Percentiles rank a stretch among this genome's conserved stretches.
These are phyloP conservation scores for Megacollybia marginata DNA, from an alignment of 768 basidiomycete species.

Conservation along the genomic window DNA sequence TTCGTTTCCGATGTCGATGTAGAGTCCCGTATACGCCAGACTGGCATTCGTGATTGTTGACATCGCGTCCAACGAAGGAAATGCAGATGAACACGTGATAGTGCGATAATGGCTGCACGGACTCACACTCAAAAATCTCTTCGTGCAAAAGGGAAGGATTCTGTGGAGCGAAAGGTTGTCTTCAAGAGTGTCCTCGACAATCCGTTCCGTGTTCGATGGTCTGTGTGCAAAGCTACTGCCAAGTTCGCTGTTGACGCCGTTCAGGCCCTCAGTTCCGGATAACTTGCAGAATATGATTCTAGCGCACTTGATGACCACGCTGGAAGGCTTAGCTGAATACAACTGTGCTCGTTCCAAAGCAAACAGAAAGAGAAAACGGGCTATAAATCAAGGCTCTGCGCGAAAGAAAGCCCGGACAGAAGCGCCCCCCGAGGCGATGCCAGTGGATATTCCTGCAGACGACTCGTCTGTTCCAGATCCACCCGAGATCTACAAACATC, in stretches of 20 bases:
- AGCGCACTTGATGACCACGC: slow-evolving; percentile 37
- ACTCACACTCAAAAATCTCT: slow-evolving; percentile 55
- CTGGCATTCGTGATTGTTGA: no score
- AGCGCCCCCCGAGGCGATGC: neutral
- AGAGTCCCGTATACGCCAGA: no score
- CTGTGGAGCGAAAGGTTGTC: slow-evolving; percentile 50
- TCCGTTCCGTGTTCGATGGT: slow-evolving; percentile 65
- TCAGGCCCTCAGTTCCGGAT: slow-evolving; percentile 55
- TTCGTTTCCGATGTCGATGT: no score
- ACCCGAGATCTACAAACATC: slow-evolving; percentile 38
- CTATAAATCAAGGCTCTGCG: slow-evolving; percentile 5
- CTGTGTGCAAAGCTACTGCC: slow-evolving; percentile 19
- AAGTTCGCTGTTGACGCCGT: slow-evolving; percentile 2
- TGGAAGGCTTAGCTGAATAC: slow-evolving; percentile 44
- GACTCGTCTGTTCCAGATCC: neutral
- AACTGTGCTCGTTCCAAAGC: slow-evolving; percentile 23
- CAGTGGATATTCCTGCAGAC: neutral
- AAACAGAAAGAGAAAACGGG: slow-evolving; percentile 34
- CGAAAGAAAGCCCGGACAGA: slow-evolving; percentile 11
- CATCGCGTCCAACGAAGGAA: no score
- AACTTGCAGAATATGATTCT: slow-evolving; percentile 59
- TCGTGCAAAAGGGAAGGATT: slow-evolving; percentile 42
- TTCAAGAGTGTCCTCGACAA: slow-evolving; percentile 69
- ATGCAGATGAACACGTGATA: no score
- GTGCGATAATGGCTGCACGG: slow-evolving; percentile 25